Base-by-base conservation (phyloP, 192 early-diverging fungal species). In the Thamnidium elegans region DNA sequence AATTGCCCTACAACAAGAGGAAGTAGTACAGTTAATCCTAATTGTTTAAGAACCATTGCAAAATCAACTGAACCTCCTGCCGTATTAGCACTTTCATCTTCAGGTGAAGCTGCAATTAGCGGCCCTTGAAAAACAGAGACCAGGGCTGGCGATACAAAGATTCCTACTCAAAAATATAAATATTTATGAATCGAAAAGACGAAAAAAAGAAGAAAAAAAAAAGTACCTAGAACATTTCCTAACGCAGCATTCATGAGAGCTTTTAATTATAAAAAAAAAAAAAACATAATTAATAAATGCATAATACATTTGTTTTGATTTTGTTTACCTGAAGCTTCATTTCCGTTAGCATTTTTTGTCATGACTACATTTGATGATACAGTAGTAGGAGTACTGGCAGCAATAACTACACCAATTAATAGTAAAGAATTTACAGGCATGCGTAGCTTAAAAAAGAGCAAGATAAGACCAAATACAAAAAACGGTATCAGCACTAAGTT, bases 361-460 rank as follows among this genome's bases (percentile, higher is more conserved):
- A 90, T 90, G 65, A 90, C 79, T 1, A 87, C 86, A 69, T 90
- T 90, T 20, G 89, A 90, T 9, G 87, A 87, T 46, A 90, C 84
- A 7, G 89, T 90, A 0, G 89, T 90, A 0, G 89, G 89, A 1
- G 82, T 87, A 7, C 79, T 73, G 9, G 80, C 82, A 44, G 83
- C 79, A 58, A 90, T 83, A 13, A 89, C 77, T 34, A 90, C 66
- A 52, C 89, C 89, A 23, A 79, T 77, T 50, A 87, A 54, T 1
- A 90, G 67, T 14, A 77, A 79, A 2, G 64, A 63, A 58, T 88
- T 83, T 30, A 90, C 75, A 8, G 64, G 42, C 13, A 76, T 34
- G 26, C 72, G 65, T 0, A 78, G 67, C 32, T 80, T 69, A n/a
- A 70, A 66, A 30, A 90, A 75, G 11, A 87, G 63, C 3, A 74